A percentile compares a stretch with the other conserved stretches of the same genome.
These are phyloP conservation scores for Vararia minispora DNA, from an alignment of 768 basidiomycete species.

Conservation along the genomic window DNA sequence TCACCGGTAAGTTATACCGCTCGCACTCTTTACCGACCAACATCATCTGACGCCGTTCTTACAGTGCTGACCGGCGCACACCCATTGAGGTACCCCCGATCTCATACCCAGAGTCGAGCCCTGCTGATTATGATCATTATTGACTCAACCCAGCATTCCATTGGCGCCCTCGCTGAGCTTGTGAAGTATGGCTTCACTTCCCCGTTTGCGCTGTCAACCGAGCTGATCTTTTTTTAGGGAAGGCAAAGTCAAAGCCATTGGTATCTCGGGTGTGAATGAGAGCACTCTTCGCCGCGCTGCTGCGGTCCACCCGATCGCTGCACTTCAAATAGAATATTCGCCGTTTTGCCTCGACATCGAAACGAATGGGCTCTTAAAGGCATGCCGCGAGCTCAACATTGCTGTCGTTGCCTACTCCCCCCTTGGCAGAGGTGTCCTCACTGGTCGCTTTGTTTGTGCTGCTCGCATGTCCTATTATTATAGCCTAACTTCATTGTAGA, in stretches of 20 bases:
- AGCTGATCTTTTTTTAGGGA: slow-evolving; percentile 15
- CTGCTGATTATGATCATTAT: no score
- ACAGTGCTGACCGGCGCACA: slow-evolving; percentile 13
- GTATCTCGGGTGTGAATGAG: slow-evolving; percentile 21
- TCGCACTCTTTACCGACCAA: no score
- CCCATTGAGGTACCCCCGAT: slow-evolving; percentile 19
- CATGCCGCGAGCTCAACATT: slow-evolving; percentile 32
- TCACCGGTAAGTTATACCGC: slow-evolving; percentile 18
- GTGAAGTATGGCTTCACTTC: slow-evolving; percentile 22
- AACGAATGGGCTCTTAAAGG: slow-evolving; percentile 27
- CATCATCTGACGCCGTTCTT: no score
- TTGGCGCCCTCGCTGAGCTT: slow-evolving; percentile 13
- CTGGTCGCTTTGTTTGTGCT: slow-evolving; percentile 17
- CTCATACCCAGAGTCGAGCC: no score
- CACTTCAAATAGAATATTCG: slow-evolving; percentile 34
- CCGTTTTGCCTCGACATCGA: slow-evolving; percentile 35
- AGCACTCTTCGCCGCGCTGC: slow-evolving; percentile 19
- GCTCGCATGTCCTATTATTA: neutral
- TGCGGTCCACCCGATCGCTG: slow-evolving; percentile 33
- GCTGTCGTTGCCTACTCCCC: slow-evolving; percentile 35
- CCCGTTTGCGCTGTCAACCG: slow-evolving; percentile 15
- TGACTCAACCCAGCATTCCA: slow-evolving; percentile 2
- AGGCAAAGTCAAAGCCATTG: slow-evolving; percentile 19
- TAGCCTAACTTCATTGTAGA: neutral
- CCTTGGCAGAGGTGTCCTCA: slow-evolving; percentile 21